A percentile compares a stretch with the other conserved stretches of the same genome.
phyloP scores from a whole-genome alignment of 2,329 filamentous ascomycete genomes.

The Verticillium tricorpus region DNA sequence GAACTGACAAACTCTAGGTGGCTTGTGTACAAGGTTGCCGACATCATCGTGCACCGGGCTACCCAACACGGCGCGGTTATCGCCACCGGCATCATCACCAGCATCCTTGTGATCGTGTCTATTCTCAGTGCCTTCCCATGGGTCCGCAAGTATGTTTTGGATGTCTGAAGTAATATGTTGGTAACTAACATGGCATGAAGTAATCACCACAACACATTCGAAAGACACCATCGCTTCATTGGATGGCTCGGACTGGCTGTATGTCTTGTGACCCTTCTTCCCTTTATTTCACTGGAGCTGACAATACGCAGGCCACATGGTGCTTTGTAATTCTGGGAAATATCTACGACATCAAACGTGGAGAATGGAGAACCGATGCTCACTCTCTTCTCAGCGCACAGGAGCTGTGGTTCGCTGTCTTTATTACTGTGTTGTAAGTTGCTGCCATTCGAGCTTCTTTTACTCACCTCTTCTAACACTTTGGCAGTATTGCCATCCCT shows the following conservation, averaged over 20 bases:
- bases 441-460: slow-evolving; percentile 11
- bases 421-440: slow-evolving; percentile 34
- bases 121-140: slow-evolving; percentile 34
- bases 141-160: slow-evolving; percentile 31
- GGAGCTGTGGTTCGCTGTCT: slow-evolving; percentile 35
- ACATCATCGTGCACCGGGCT: slow-evolving; percentile 26
- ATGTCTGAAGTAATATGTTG: background rate
- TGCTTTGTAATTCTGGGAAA: slow-evolving; percentile 33
- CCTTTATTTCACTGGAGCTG: background rate
- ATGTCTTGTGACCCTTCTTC: slow-evolving; percentile 5
- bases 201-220: slow-evolving; percentile 35
- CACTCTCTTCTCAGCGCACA: slow-evolving; percentile 29
- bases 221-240: slow-evolving; percentile 35
- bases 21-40: slow-evolving; percentile 33
- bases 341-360: slow-evolving; percentile 27
- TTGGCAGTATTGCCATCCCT: slow-evolving; percentile 29
- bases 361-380: slow-evolving; percentile 26
- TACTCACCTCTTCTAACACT: background rate
- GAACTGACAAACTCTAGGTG: slow-evolving; percentile 19
- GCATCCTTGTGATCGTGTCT: slow-evolving; percentile 29
- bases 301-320: slow-evolving; percentile 26
- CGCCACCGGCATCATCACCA: slow-evolving; percentile 32
- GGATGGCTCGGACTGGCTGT: slow-evolving; percentile 34
- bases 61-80: slow-evolving; percentile 29
- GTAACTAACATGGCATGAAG: slow-evolving; percentile 14